Evolutionary conservation across 352 stramenopile species (phyloP), one percentile per base, ranked within the genome.

Genomic region (Globisporangium nagaii): DNA sequence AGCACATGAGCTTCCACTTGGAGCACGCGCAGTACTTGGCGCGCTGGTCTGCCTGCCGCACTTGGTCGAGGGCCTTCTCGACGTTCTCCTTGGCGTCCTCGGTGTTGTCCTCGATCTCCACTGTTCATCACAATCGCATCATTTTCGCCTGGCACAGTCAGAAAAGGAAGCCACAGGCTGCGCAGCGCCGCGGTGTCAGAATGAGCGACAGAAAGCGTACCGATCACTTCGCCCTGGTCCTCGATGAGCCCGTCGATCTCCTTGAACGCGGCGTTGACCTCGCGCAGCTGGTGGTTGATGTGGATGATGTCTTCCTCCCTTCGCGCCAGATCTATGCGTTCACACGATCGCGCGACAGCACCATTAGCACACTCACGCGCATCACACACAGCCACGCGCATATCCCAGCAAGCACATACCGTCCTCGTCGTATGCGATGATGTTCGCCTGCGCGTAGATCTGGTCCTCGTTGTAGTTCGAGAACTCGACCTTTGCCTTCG

Each of bases 301-400:
- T 93, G 84, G 54, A 94, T 73, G 43, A 94, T 94, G 42, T 94
- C 84, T 25, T 94, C 78, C 55, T 94, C 84, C 68, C 84, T 67
- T 46, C 82, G 70, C 28, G 80, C 76, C 31, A 94, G 24, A 53
- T 94, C 84, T 93, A 54, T 46, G 22, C 17, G 31, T 37, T 37
- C n/a, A 34, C 13, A 34, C 20, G 36, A 17, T 12, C 9, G 7
- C 10, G 24, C 25, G 11, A 34, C 27, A 19, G 43, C 27, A 53
- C 19, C n/a, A 19, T 36, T 46, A 43, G 40, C 55, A 41, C 13
- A 36, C 40, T 24, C 9, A 11, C 25, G 2, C 4, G 53, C 17
- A n/a, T 4, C n/a, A 24, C 39, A 37, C 17, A 17, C n/a, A 62
- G 3, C 5, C 19, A 51, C 10, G 13, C 41, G 30, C 10, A 43